These are phyloP conservation scores for Pichia paraexigua DNA, from an alignment of 805 yeast genomes.

Conservation along the genomic window DNA sequence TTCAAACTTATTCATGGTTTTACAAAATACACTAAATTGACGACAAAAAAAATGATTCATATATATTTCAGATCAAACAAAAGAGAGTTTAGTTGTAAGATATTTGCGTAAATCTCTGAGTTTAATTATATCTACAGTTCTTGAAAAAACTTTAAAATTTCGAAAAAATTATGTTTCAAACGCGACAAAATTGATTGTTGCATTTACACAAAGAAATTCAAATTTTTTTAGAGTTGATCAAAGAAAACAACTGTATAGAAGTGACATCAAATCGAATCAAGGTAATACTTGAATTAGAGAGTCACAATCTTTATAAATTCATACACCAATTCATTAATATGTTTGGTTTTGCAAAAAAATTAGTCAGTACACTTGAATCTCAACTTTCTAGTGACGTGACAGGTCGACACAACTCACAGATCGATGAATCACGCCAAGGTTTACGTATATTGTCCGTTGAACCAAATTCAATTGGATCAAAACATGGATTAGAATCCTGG, in stretches of 20 bases:
- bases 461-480: slow-evolving; percentile 38
- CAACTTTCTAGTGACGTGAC: slow-evolving; percentile 20
- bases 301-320: not conserved
- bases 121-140: too few species aligned
- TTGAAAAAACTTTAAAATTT: not conserved
- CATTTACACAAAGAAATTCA: too few species aligned
- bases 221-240: too few species aligned
- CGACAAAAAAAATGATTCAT: not conserved
- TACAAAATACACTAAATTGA: not conserved
- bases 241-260: too few species aligned
- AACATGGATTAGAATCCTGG: slow-evolving; percentile 65
- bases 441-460: slow-evolving; percentile 49
- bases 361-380: slow-evolving; percentile 46
- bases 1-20: slow-evolving; percentile 7
- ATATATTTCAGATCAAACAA: not conserved
- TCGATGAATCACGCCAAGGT: slow-evolving; percentile 32
- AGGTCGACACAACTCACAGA: slow-evolving; percentile 13
- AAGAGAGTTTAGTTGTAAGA: not conserved
- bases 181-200: not conserved
- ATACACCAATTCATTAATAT: slow-evolving; percentile 17
- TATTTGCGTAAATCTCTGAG: too few species aligned
- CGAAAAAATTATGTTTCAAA: not conserved
- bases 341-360: slow-evolving; percentile 59
- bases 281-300: too few species aligned
- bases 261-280: too few species aligned